Evolutionary conservation across 2,329 filamentous ascomycete genomes (phyloP).

Genomic region (Aureobasidium sp.): DNA sequence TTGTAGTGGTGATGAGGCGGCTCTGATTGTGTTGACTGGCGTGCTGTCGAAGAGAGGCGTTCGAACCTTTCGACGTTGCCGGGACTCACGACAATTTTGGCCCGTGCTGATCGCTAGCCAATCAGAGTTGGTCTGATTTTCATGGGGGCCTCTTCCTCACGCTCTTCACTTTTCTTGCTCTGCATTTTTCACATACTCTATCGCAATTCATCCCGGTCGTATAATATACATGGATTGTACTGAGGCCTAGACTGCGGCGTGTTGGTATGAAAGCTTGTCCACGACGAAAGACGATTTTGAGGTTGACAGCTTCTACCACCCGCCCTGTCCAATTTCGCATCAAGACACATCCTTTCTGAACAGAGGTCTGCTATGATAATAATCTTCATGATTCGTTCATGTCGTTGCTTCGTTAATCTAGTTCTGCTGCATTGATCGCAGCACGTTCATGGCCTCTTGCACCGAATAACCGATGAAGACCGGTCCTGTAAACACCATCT

Average conservation of each 20-base stretch:
- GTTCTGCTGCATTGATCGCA: slow-evolving; percentile 42
- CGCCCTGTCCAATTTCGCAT: too few relatives aligned
- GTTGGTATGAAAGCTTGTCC: too few relatives aligned
- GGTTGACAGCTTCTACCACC: neutral
- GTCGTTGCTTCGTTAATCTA: slow-evolving; percentile 10
- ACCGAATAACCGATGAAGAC: slow-evolving; percentile 89
- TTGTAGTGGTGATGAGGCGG: slow-evolving; percentile 30
- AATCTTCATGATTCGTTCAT: slow-evolving; percentile 5
- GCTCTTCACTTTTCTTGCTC: too few relatives aligned
- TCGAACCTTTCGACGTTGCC: slow-evolving; percentile 13
- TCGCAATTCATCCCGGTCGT: too few relatives aligned
- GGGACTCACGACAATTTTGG: neutral
- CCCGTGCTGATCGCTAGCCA: neutral
- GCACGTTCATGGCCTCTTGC: slow-evolving; percentile 70
- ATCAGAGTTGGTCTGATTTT: slow-evolving; percentile 1
- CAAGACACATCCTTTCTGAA: too few relatives aligned
- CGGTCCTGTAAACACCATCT: slow-evolving; percentile 84
- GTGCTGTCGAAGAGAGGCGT: slow-evolving; percentile 10
- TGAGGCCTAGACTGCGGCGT: too few relatives aligned
- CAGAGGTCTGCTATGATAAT: too few relatives aligned
- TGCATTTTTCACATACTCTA: too few relatives aligned
- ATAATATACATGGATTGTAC: too few relatives aligned
- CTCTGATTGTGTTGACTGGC: slow-evolving; percentile 11
- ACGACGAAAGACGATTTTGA: too few relatives aligned
- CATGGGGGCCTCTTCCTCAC: too few relatives aligned